Conservation (phyloP, 2,329 filamentous ascomycete species). For the Exophiala viscosa region DNA sequence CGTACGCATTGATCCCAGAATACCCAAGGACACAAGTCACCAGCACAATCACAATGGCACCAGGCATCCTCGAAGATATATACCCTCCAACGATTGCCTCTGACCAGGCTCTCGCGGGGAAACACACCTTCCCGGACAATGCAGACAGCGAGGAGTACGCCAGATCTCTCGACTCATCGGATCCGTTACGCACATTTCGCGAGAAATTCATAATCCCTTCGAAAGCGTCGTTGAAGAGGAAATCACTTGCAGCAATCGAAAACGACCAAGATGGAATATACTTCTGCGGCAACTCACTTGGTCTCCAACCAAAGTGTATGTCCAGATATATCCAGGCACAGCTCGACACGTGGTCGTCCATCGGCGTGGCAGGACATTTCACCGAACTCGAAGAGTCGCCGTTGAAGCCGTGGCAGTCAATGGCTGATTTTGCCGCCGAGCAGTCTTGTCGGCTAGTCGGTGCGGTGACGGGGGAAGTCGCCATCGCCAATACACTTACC, state of each 20-base stretch:
- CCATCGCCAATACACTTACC: slow-evolving; percentile 82
- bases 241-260: slow-evolving; percentile 45
- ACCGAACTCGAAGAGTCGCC: slow-evolving; percentile 62
- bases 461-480: slow-evolving; percentile 67
- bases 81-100: background rate
- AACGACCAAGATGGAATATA: slow-evolving; percentile 55
- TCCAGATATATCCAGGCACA: slow-evolving; percentile 67
- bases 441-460: slow-evolving; percentile 72
- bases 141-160: slow-evolving; percentile 40
- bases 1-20: no score
- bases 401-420: slow-evolving; percentile 69
- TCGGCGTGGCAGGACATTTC: slow-evolving; percentile 83
- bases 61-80: slow-evolving; percentile 7
- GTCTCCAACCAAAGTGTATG: slow-evolving; percentile 70
- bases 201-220: slow-evolving; percentile 74
- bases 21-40: background rate
- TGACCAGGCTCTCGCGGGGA: background rate
- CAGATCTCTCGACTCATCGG: slow-evolving; percentile 55
- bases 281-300: slow-evolving; percentile 85
- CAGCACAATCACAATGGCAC: slow-evolving; percentile 8
- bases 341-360: slow-evolving; percentile 75
- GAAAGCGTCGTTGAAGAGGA: slow-evolving; percentile 65
- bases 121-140: slow-evolving; percentile 17
- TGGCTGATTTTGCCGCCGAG: slow-evolving; percentile 68
- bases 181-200: slow-evolving; percentile 58